Conservation (phyloP, 257 asterid genomes). For the Rauvolfia tetraphylla region DNA sequence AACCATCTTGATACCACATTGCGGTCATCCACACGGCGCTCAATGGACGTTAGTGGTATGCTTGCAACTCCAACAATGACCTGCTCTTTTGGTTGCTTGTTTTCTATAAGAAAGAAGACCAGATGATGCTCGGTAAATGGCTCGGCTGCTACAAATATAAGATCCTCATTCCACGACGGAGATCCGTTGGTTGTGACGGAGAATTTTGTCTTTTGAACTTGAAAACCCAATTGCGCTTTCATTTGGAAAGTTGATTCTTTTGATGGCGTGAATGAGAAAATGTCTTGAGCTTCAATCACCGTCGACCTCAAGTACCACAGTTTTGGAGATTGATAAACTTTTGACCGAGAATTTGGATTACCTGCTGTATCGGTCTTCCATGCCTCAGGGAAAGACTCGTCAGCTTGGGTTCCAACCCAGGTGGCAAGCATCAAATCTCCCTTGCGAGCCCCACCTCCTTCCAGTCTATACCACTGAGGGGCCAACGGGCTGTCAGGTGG, state of each 20-base stretch:
- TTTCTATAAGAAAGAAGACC: slow-evolving; percentile 43
- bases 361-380: slow-evolving; percentile 78
- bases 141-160: slow-evolving; percentile 73
- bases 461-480: slow-evolving; percentile 90
- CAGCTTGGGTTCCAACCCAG: slow-evolving; percentile 91
- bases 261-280: slow-evolving; percentile 32
- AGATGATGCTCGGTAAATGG: slow-evolving; percentile 62
- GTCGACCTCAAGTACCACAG: slow-evolving; percentile 78
- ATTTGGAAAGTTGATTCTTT: slow-evolving; percentile 48
- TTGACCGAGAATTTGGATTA: slow-evolving; percentile 53
- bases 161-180: slow-evolving; percentile 78
- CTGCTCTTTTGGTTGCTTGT: slow-evolving; percentile 47
- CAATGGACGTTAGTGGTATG: slow-evolving; percentile 54
- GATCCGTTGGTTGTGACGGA: slow-evolving; percentile 42
- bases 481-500: slow-evolving; percentile 91
- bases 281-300: slow-evolving; percentile 70
- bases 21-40: slow-evolving; percentile 79
- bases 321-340: slow-evolving; percentile 83
- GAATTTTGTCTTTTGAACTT: slow-evolving; percentile 59
- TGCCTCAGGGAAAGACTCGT: slow-evolving; percentile 83
- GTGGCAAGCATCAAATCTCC: slow-evolving; percentile 94
- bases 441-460: slow-evolving; percentile 81
- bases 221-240: slow-evolving; percentile 67
- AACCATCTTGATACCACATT: slow-evolving; percentile 75
- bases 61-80: slow-evolving; percentile 50